Percentiles rank a stretch among this genome's conserved stretches.
Conservation (phyloP, 83 land plant species). For the Larix sibirica region DNA sequence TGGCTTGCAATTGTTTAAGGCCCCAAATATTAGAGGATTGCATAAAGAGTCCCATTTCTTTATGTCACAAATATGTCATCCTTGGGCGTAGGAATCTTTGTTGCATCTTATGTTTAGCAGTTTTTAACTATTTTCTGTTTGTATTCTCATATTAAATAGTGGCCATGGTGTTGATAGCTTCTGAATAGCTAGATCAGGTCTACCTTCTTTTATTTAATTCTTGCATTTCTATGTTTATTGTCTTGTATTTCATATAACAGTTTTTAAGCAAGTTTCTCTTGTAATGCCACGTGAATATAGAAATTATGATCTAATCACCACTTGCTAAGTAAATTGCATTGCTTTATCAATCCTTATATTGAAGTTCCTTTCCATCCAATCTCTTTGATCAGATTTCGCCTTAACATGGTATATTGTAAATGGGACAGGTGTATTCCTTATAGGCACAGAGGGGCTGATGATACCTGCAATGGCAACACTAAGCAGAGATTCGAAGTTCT, state of each 20-base stretch:
- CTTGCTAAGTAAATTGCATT: background rate
- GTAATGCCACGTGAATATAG: background rate
- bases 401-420: constrained; percentile 1
- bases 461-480: constrained; percentile 15
- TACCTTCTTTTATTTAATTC: background rate
- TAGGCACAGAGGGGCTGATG: constrained; percentile 41
- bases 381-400: background rate
- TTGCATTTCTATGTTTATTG: background rate
- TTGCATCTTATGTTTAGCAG: background rate
- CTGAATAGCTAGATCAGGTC: background rate
- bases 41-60: background rate
- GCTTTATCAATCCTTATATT: background rate
- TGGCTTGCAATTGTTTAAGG: background rate
- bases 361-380: background rate
- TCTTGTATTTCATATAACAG: background rate
- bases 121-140: background rate
- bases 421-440: constrained; percentile 83
- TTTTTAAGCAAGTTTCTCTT: background rate
- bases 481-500: constrained; percentile 69
- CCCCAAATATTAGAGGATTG: background rate
- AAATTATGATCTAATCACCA: background rate
- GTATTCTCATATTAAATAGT: background rate
- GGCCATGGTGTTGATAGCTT: background rate
- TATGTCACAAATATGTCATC: background rate
- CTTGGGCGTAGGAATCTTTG: too few relatives aligned